Percentiles rank a stretch among this genome's conserved stretches.
These are phyloP conservation scores for Solanum medicagineum DNA, from an alignment of 257 asterid genomes.

Conservation along the genomic window DNA sequence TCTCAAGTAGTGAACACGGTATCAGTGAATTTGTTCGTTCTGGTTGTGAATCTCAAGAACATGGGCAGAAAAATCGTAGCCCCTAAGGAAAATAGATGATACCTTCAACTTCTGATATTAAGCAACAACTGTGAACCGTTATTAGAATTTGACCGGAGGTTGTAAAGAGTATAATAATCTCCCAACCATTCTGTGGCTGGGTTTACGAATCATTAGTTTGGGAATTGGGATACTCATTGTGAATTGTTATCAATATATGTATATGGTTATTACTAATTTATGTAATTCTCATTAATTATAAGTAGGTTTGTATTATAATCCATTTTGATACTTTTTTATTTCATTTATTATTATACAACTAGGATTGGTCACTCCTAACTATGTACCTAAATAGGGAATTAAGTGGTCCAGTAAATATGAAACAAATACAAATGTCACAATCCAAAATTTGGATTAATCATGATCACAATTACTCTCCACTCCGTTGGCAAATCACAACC, in stretches of 20 bases:
- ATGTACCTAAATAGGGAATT: background rate
- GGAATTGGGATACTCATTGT: background rate
- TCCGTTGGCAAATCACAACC: no score
- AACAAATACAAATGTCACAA: background rate
- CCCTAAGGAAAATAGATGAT: slow-evolving; percentile 1
- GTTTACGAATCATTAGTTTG: background rate
- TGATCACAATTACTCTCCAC: no score
- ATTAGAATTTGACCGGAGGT: background rate
- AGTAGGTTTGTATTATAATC: background rate
- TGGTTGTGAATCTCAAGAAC: slow-evolving; percentile 21
- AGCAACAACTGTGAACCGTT: background rate
- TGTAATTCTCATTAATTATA: background rate
- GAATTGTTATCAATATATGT: background rate
- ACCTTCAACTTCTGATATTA: background rate
- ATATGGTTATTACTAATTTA: background rate
- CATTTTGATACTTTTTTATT: background rate
- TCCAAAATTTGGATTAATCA: no score
- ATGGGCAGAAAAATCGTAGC: background rate
- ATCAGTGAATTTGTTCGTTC: slow-evolving; percentile 6
- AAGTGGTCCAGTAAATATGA: background rate
- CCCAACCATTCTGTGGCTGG: background rate
- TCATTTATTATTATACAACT: background rate
- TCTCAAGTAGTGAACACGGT: slow-evolving; percentile 30
- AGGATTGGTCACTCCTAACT: background rate
- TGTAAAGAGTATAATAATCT: background rate